These are phyloP conservation scores for Goffeauzyma gilvescens DNA, from an alignment of 768 basidiomycete genomes.

Conservation along the genomic window DNA sequence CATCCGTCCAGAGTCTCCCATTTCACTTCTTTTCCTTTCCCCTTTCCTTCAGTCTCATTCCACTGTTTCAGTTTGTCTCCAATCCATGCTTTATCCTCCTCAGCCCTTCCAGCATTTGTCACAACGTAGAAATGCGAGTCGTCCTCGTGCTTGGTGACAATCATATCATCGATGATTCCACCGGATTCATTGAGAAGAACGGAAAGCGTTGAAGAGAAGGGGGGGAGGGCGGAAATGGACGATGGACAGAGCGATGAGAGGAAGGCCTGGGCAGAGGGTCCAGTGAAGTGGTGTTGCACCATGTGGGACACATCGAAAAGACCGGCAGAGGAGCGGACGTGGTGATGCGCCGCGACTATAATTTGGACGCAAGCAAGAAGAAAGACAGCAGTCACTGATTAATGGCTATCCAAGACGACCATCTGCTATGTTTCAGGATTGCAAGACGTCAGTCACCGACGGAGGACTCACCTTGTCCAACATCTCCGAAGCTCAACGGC, in stretches of 20 bases:
- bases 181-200: conserved; percentile 73
- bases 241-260: conserved; percentile 81
- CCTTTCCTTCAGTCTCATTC: conserved; percentile 43
- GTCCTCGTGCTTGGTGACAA: conserved; percentile 51
- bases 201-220: conserved; percentile 66
- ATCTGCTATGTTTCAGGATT: not conserved
- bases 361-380: not conserved
- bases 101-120: conserved; percentile 78
- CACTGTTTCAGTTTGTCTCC: conserved; percentile 48
- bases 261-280: conserved; percentile 56
- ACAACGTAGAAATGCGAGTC: conserved; percentile 69
- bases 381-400: not conserved
- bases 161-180: conserved; percentile 89
- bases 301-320: conserved; percentile 97
- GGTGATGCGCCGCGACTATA: conserved; percentile 74
- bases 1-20: conserved; percentile 62
- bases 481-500: conserved; percentile 68
- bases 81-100: conserved; percentile 66
- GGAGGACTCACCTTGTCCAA: conserved; percentile 49
- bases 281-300: conserved; percentile 77
- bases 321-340: conserved; percentile 62
- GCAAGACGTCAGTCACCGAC: not conserved
- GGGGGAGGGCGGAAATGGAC: conserved; percentile 46
- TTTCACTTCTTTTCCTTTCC: conserved; percentile 41
- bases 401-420: not conserved